Base-by-base conservation (phyloP, 306 rosid genomes). In the Rubus idaeus region DNA sequence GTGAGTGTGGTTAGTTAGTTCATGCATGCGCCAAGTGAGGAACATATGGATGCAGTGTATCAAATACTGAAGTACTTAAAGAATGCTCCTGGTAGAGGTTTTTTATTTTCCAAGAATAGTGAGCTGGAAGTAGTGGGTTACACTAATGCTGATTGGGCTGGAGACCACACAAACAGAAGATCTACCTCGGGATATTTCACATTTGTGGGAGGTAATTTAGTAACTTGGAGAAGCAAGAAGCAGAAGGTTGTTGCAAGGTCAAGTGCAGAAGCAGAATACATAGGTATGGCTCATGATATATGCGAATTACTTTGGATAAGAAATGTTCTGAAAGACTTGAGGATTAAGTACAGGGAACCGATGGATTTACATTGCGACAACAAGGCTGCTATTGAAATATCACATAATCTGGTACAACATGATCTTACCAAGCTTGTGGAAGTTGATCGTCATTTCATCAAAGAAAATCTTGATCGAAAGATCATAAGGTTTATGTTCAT, bases 301-400 rank as follows among this genome's bases (percentile, higher is more conserved):
- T 75, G 78, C 45, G 78, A 75, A 47, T 40, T 74, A 14, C 17
- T 74, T 0, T 74, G 42, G 70, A 5, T 60, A 3, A 9, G 14
- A 18, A 12, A 46, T 26, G 35, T 70, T 23, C 8, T 52, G 5
- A 16, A 14, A 8, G 74, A 70, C 10, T 26, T 70, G 9, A 16
- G 30, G 13, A 18, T 45, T 3, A 45, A 45, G 16, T 18, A 14
- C 0, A 40, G 11, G 6, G 8, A 16, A 18, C 74, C 74, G 10
- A 70, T 70, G 42, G 49, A 18, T 6, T 17, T 47, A 2, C 30
- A 70, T 47, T 70, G 60, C 6, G 42, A 49, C 1, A 70, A 70
- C 16, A 49, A 23, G 18, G n/a, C 74, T 3, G 20, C 60, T 8
- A 70, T 70, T 46, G 49, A 26, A n/a, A 70, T 47, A 47, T 45